These are phyloP conservation scores for Calonectria leucothoes DNA, from an alignment of 2,329 filamentous ascomycete species.

Conservation along the genomic window DNA sequence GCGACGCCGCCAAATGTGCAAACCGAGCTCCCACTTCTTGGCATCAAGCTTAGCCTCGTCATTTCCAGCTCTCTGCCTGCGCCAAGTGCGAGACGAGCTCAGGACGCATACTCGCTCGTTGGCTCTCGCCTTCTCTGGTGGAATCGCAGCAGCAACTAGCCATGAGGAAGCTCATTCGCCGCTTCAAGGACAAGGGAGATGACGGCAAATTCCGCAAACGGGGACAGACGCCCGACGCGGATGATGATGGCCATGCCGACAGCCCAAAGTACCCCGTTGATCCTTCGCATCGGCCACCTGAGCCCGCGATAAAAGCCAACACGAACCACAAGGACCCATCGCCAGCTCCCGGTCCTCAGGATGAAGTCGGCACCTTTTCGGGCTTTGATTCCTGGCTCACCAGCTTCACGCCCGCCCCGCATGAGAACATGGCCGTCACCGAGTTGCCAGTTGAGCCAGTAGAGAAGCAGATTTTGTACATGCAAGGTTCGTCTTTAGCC, in stretches of 20 bases:
- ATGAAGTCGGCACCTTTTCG: slow-evolving; percentile 2
- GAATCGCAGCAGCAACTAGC: too few relatives aligned
- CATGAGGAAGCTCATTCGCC: not conserved
- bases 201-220: not conserved
- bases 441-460: not conserved
- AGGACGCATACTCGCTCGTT: not conserved
- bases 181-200: not conserved
- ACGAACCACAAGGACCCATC: not conserved
- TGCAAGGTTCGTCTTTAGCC: not conserved
- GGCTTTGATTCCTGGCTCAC: slow-evolving; percentile 6
- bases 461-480: not conserved
- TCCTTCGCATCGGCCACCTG: not conserved
- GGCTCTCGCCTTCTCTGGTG: too few relatives aligned
- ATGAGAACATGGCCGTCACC: not conserved
- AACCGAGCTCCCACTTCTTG: not conserved
- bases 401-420: slow-evolving; percentile 2
- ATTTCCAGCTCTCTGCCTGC: not conserved
- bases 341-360: not conserved
- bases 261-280: slow-evolving; percentile 3
- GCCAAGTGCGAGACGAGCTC: not conserved
- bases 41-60: too few relatives aligned
- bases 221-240: too few relatives aligned
- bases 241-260: not conserved
- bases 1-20: not conserved
- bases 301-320: not conserved